Evolutionary conservation across 305 asterid species (phyloP).

Genomic region (Rubia peregrina): DNA sequence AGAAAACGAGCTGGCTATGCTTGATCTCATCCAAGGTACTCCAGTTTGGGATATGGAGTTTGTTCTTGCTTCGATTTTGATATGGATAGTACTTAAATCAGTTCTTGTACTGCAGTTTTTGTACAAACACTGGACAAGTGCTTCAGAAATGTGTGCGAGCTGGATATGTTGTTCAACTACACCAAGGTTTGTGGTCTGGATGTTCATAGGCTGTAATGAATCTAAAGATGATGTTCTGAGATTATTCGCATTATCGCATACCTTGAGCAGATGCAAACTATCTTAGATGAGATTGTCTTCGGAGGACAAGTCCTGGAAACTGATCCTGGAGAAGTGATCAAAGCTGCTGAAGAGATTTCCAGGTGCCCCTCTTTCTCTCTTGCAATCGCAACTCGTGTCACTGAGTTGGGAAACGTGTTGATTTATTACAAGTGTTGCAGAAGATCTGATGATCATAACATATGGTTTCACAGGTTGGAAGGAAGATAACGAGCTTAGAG

Average conservation of each 20-base stretch:
- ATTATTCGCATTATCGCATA: neutral
- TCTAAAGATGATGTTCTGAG: neutral
- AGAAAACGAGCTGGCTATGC: constrained; percentile 38
- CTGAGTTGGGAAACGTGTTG: too few relatives aligned
- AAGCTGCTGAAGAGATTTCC: constrained; percentile 27
- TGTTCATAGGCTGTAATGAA: neutral
- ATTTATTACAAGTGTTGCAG: too few relatives aligned
- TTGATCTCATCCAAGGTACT: constrained; percentile 38
- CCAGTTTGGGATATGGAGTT: neutral
- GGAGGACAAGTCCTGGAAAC: constrained; percentile 38
- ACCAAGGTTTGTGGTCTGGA: constrained; percentile 21
- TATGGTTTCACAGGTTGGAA: too few relatives aligned
- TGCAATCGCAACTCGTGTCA: too few relatives aligned
- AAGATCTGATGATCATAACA: too few relatives aligned
- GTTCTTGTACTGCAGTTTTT: constrained; percentile 19
- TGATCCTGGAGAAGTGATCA: constrained; percentile 25
- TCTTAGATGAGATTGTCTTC: constrained; percentile 32
- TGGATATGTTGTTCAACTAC: constrained; percentile 27
- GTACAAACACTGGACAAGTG: constrained; percentile 32
- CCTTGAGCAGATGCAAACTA: constrained; percentile 23
- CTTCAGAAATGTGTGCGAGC: constrained; percentile 37
- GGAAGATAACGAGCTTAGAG: too few relatives aligned
- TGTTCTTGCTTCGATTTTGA: neutral
- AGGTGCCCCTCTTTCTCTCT: constrained; percentile 16
- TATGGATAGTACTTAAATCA: neutral